Conservation (phyloP, 208 protist genomes). For the Leishmania lainsoni region DNA sequence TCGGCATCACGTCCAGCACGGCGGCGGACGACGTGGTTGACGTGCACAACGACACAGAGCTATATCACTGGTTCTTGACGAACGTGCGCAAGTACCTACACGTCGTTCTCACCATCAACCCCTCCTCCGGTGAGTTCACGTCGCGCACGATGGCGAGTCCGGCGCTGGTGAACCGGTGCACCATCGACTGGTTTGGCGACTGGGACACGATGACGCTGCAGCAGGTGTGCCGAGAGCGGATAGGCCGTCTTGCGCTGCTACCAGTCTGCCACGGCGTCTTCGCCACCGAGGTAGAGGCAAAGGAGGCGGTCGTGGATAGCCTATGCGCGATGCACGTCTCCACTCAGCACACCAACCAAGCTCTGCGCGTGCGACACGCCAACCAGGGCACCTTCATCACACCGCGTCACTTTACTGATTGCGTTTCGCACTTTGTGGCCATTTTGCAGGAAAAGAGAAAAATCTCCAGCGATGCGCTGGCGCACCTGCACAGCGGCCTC, state of each 20-base stretch:
- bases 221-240: conserved; percentile 94
- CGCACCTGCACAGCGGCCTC: conserved; percentile 96
- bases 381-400: conserved; percentile 95
- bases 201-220: conserved; percentile 95
- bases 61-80: conserved; percentile 97
- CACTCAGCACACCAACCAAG: conserved; percentile 85
- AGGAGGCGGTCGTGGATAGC: conserved; percentile 79
- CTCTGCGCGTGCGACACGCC: conserved; percentile 71
- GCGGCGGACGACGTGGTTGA: conserved; percentile 60
- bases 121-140: conserved; percentile 95
- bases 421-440: conserved; percentile 94
- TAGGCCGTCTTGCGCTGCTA: conserved; percentile 88
- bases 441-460: conserved; percentile 95
- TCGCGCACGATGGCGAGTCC: conserved; percentile 96
- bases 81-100: conserved; percentile 98
- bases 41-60: conserved; percentile 89
- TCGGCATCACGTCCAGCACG: conserved; percentile 13
- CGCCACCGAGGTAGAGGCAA: conserved; percentile 48
- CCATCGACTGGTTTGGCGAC: conserved; percentile 99
- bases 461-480: conserved; percentile 94
- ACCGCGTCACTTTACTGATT: conserved; percentile 98
- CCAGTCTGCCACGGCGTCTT: conserved; percentile 48
- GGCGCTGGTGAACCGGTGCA: conserved; percentile 99
- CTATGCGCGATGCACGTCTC: conserved; percentile 94
- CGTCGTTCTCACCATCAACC: conserved; percentile 99